These are phyloP conservation scores for Diphasiastrum complanatum DNA, from an alignment of 83 land plant genomes.

Conservation along the genomic window DNA sequence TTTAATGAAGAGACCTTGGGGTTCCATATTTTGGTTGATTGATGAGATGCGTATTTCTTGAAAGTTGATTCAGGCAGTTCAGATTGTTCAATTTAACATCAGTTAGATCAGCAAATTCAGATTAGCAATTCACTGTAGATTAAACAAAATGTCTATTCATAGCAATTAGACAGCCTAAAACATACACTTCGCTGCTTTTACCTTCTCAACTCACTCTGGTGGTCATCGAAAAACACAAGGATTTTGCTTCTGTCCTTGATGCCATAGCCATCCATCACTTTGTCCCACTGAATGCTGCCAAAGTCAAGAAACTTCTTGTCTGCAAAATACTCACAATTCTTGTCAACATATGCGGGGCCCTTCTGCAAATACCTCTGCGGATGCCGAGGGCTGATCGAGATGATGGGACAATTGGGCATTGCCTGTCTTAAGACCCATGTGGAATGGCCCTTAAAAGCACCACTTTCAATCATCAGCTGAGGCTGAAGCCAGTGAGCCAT, in stretches of 20 bases:
- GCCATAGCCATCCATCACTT: conserved; percentile 54
- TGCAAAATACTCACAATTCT: conserved; percentile 67
- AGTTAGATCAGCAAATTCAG: conserved; percentile 9
- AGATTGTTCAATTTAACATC: too few species aligned
- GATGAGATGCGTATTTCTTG: too few species aligned
- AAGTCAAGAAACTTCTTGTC: conserved; percentile 81
- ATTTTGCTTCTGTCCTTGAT: conserved; percentile 56
- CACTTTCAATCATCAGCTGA: conserved; percentile 75
- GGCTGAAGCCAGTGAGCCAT: conserved; percentile 69
- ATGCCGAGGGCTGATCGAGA: conserved; percentile 77
- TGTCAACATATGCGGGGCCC: conserved; percentile 91
- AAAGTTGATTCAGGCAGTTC: too few species aligned
- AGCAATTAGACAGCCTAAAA: background rate
- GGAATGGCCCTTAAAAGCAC: conserved; percentile 90
- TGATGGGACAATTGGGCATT: conserved; percentile 54
- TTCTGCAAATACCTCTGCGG: conserved; percentile 75
- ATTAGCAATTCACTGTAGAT: too few species aligned
- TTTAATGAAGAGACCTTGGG: too few species aligned
- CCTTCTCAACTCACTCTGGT: conserved; percentile 85
- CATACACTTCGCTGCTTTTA: conserved; percentile 13
- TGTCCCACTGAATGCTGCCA: conserved; percentile 59
- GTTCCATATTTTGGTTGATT: too few species aligned
- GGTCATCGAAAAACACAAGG: conserved; percentile 87
- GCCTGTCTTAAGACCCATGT: conserved; percentile 93
- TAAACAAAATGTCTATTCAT: background rate